Evolutionary conservation across 2,329 filamentous ascomycete species (phyloP).

Genomic region (Colletotrichum sp.): DNA sequence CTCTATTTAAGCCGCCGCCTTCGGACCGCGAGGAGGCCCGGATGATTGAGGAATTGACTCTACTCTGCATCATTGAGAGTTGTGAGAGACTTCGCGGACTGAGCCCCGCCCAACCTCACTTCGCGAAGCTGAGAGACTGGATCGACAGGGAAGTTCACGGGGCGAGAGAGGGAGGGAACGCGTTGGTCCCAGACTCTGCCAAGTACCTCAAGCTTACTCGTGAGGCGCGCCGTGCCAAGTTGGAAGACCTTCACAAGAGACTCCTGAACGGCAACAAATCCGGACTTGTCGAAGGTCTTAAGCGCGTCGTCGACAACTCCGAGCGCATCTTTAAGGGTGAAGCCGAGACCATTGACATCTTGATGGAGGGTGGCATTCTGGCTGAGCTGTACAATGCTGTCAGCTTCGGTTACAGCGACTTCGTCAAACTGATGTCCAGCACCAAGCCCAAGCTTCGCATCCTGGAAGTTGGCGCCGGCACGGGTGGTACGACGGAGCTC

Average conservation of each 20-base stretch:
- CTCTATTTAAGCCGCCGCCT: background rate
- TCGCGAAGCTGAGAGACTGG: background rate
- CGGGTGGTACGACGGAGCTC: background rate
- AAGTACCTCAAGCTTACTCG: background rate
- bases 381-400: background rate
- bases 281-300: background rate
- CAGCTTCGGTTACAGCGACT: background rate
- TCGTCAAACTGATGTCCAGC: slow-evolving; percentile 25
- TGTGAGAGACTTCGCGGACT: background rate
- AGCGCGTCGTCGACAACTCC: background rate
- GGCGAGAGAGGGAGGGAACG: background rate
- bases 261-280: background rate
- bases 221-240: background rate
- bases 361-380: slow-evolving; percentile 27
- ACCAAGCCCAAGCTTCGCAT: slow-evolving; percentile 38
- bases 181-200: background rate
- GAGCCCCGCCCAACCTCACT: background rate
- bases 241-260: background rate
- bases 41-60: background rate
- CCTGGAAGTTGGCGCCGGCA: slow-evolving; percentile 10
- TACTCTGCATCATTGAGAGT: background rate
- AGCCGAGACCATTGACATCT: slow-evolving; percentile 30
- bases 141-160: background rate
- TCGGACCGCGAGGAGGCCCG: background rate
- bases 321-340: slow-evolving; percentile 27